Percentiles rank a stretch among this genome's conserved stretches.
phyloP scores from a whole-genome alignment of 495 filamentous ascomycete species.

The Terfezia boudieri region DNA sequence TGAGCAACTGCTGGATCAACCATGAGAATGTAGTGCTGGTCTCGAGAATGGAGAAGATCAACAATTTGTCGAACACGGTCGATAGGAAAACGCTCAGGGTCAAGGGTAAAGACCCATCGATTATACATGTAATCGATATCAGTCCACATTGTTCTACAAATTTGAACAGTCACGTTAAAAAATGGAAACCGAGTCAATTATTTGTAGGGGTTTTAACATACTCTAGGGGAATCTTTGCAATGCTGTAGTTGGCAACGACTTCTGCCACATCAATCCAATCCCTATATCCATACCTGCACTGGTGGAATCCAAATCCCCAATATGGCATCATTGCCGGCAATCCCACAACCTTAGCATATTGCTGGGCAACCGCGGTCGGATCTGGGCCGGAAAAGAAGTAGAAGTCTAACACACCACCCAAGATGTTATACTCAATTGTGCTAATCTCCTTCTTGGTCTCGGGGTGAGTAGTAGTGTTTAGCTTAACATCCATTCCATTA shows the following conservation, averaged over 20 bases:
- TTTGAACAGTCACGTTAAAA: too few species aligned
- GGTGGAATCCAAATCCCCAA: slow-evolving; percentile 44
- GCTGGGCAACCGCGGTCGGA: slow-evolving; percentile 45
- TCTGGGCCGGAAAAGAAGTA: slow-evolving; percentile 61
- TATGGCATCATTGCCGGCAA: slow-evolving; percentile 61
- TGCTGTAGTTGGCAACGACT: slow-evolving; percentile 56
- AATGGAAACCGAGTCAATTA: too few species aligned
- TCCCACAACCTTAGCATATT: slow-evolving; percentile 52
- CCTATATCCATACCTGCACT: slow-evolving; percentile 62
- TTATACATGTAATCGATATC: slow-evolving; percentile 59
- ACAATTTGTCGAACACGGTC: slow-evolving; percentile 45
- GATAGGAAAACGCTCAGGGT: slow-evolving; percentile 48
- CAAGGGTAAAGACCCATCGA: slow-evolving; percentile 48
- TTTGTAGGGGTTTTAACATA: too few species aligned
- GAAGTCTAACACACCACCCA: slow-evolving; percentile 65
- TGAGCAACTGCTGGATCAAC: slow-evolving; percentile 65
- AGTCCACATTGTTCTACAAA: slow-evolving; percentile 49
- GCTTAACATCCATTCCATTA: slow-evolving; percentile 64
- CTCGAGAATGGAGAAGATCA: slow-evolving; percentile 42
- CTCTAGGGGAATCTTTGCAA: slow-evolving; percentile 55
- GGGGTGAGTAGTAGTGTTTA: slow-evolving; percentile 18
- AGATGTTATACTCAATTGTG: slow-evolving; percentile 63
- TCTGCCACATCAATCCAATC: slow-evolving; percentile 62
- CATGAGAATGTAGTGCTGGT: slow-evolving; percentile 72
- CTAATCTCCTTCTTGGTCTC: slow-evolving; percentile 28